A percentile compares a stretch with the other conserved stretches of the same genome.
phyloP scores from a whole-genome alignment of 352 stramenopile species.

The Pythium diclinum region DNA sequence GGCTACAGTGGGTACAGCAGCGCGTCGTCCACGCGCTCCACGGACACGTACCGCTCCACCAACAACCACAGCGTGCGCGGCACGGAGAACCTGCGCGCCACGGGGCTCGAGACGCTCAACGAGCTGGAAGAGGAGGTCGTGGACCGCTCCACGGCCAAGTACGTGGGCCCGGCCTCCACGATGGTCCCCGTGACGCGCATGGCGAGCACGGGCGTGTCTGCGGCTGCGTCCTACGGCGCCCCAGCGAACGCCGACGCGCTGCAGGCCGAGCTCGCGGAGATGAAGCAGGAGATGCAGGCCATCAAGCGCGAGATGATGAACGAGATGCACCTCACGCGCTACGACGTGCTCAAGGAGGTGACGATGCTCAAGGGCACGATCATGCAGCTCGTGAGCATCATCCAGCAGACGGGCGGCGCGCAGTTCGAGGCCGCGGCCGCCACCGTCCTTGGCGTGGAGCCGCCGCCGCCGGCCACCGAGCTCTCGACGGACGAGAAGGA shows the following conservation, averaged over 20 bases:
- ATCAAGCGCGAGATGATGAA: slow-evolving; percentile 83
- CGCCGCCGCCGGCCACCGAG: slow-evolving; percentile 19
- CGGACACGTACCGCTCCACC: slow-evolving; percentile 54
- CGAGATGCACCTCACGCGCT: slow-evolving; percentile 76
- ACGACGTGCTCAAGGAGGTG: slow-evolving; percentile 85
- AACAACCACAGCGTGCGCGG: slow-evolving; percentile 21
- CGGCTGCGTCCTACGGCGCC: not conserved
- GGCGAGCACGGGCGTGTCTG: not conserved
- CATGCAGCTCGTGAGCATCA: slow-evolving; percentile 44
- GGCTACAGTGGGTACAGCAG: slow-evolving; percentile 21
- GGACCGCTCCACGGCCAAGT: slow-evolving; percentile 32
- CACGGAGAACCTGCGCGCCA: slow-evolving; percentile 45
- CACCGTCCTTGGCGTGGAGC: slow-evolving; percentile 16
- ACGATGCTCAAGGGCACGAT: slow-evolving; percentile 79
- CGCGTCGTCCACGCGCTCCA: slow-evolving; percentile 28
- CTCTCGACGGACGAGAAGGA: slow-evolving; percentile 44
- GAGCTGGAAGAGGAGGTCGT: slow-evolving; percentile 48
- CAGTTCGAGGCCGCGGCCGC: slow-evolving; percentile 18
- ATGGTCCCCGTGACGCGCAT: slow-evolving; percentile 14
- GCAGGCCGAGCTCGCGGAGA: slow-evolving; percentile 47
- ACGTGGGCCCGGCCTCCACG: slow-evolving; percentile 33
- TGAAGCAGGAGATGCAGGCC: slow-evolving; percentile 62
- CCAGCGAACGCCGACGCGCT: slow-evolving; percentile 23
- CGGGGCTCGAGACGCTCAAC: slow-evolving; percentile 48
- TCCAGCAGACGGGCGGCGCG: slow-evolving; percentile 29